Base-by-base conservation (phyloP, 805 yeast genomes). In the Zygosaccharomyces pseudorouxii region DNA sequence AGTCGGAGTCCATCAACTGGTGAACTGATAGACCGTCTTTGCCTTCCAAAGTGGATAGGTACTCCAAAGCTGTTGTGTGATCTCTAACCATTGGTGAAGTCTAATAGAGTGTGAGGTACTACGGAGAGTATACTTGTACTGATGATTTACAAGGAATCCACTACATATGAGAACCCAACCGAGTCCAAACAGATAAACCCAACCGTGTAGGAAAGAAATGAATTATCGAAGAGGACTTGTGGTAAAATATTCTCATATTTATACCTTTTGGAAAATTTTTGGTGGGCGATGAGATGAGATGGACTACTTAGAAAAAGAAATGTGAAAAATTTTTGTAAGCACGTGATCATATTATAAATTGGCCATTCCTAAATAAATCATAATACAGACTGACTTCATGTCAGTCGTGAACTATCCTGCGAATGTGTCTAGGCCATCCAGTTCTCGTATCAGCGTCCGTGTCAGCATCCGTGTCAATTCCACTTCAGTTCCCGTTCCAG, bases 21-120 rank as follows among this genome's bases (percentile, higher is more conserved):
- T 80, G 75, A 62, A 86, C 85, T 55, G 86, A 82, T 58, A 93
- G 78, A 55, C 99, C 99, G 69, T 93, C 99, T 67, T 78, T 82
- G 60, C 74, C 70, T 50, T 77, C 55, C 77, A 88, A 92, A 53
- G 78, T 69, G 52, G 78, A 70, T 57, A 93, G 78, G 65, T 75
- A 76, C 49, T 82, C 80, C 54, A 84, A 63, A 57, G 97, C 98
- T 55, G 77, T 75, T 36, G 84, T 55, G 57, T 64, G 64, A 60
- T 79, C 79, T 66, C 67, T 67, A 38, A 47, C 56, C 52, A 48
- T 51, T 33, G 44, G 19, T 22, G 14, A 38, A 38, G 37, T 38
- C 18, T 20, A 7, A 18, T 20, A 14, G n/a, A 1, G 18, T 11
- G 20, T n/a, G 14, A 18, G 9, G 14, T 36, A 18, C 33, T 30